Percentiles rank a stretch among this genome's conserved stretches.
Evolutionary conservation across 345 rosid genomes (phyloP).

Genomic region (Eutrema yunnanense): DNA sequence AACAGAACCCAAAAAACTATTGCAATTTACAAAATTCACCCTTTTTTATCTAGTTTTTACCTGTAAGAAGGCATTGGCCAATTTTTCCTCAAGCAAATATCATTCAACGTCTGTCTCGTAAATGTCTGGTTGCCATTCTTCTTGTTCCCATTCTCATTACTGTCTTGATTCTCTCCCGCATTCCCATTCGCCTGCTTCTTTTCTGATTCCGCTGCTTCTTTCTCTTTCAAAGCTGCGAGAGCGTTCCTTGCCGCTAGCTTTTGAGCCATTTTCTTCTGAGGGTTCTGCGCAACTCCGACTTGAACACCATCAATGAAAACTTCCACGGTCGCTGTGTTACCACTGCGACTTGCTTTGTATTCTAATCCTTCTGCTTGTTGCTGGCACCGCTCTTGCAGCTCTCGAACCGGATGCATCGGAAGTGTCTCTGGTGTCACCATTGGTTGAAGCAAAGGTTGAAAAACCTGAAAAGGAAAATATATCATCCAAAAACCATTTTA

Average conservation of each 20-base stretch:
- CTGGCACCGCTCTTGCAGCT: slow-evolving; percentile 97
- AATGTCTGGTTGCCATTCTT: slow-evolving; percentile 82
- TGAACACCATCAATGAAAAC: slow-evolving; percentile 90
- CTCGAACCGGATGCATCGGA: slow-evolving; percentile 99
- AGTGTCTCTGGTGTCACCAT: slow-evolving; percentile 99
- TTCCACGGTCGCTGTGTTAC: slow-evolving; percentile 92
- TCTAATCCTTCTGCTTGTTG: slow-evolving; percentile 98
- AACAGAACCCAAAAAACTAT: not conserved
- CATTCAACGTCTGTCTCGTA: slow-evolving; percentile 89
- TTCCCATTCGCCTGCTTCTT: slow-evolving; percentile 45
- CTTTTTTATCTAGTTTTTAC: slow-evolving; percentile 22
- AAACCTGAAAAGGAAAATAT: slow-evolving; percentile 58
- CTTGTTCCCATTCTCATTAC: slow-evolving; percentile 51
- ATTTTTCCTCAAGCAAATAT: slow-evolving; percentile 85
- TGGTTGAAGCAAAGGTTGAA: slow-evolving; percentile 89
- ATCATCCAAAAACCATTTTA: too few relatives aligned
- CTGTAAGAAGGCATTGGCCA: slow-evolving; percentile 97
- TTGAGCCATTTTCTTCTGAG: slow-evolving; percentile 99
- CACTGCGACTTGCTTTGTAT: slow-evolving; percentile 77
- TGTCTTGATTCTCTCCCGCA: slow-evolving; percentile 43
- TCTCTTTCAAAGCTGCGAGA: slow-evolving; percentile 74
- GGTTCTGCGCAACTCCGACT: slow-evolving; percentile 88
- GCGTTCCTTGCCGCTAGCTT: slow-evolving; percentile 98
- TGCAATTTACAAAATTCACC: not conserved
- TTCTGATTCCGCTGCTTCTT: slow-evolving; percentile 55